Conservation (phyloP, 345 rosid genomes). For the Acer saccharum region DNA sequence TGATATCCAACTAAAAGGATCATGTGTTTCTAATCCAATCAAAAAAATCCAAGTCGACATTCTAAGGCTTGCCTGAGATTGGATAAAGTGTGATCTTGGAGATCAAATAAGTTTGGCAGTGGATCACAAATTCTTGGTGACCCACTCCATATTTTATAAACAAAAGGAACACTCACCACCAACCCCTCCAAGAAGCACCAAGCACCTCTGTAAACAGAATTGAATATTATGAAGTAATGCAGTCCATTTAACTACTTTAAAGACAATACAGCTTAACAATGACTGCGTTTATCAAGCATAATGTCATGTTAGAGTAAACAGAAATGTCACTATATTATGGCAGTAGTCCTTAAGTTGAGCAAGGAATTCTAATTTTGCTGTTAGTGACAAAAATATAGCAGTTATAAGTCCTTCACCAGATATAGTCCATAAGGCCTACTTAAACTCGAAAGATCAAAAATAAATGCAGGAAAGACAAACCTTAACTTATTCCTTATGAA, state of each 20-base stretch:
- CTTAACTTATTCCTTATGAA: slow-evolving; percentile 4
- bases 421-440: slow-evolving; percentile 11
- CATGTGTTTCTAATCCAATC: background rate
- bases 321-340: background rate
- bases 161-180: background rate
- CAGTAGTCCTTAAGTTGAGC: slow-evolving; percentile 1
- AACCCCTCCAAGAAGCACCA: slow-evolving; percentile 7
- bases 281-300: background rate
- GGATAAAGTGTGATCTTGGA: background rate
- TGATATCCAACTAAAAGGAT: background rate
- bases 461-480: slow-evolving; percentile 3
- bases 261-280: background rate
- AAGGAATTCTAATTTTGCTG: background rate
- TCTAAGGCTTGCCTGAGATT: background rate
- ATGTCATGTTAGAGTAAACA: background rate
- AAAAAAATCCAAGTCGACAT: background rate
- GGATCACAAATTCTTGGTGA: too few relatives aligned
- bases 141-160: background rate
- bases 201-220: background rate
- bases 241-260: background rate
- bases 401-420: slow-evolving; percentile 10
- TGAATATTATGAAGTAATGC: too few relatives aligned
- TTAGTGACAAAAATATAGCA: background rate
- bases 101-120: background rate
- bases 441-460: slow-evolving; percentile 4